phyloP scores from a whole-genome alignment of 2,329 filamentous ascomycete genomes.

The Dothideomycetidae sp. region DNA sequence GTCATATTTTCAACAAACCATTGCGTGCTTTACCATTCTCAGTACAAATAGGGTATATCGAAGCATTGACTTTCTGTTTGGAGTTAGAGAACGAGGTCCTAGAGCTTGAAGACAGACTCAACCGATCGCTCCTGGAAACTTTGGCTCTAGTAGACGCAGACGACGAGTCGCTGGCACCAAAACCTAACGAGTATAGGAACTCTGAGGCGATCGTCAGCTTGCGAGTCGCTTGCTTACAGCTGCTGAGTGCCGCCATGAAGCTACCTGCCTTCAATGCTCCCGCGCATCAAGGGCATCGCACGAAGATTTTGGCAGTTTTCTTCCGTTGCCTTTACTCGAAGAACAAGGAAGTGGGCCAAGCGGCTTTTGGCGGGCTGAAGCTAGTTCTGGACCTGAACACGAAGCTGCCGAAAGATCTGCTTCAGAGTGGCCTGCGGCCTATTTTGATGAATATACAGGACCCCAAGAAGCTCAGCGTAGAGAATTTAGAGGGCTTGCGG shows the following conservation, averaged over 20 bases:
- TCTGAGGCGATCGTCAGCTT: constrained; percentile 86
- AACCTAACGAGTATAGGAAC: constrained; percentile 87
- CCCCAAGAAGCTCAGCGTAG: constrained; percentile 73
- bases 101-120: constrained; percentile 80
- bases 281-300: constrained; percentile 43
- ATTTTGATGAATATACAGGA: constrained; percentile 96
- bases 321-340: constrained; percentile 96
- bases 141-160: constrained; percentile 87
- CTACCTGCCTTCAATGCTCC: constrained; percentile 82
- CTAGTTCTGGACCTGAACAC: constrained; percentile 77
- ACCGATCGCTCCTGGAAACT: constrained; percentile 82
- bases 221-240: constrained; percentile 81
- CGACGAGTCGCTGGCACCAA: constrained; percentile 82
- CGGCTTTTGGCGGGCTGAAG: constrained; percentile 79
- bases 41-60: constrained; percentile 95
- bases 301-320: constrained; percentile 74
- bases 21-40: constrained; percentile 82
- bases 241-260: constrained; percentile 83
- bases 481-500: constrained; percentile 81
- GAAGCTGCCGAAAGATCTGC: constrained; percentile 84
- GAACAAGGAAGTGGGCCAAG: constrained; percentile 80
- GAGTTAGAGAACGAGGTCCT: constrained; percentile 79
- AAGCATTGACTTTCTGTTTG: constrained; percentile 92
- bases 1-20: constrained; percentile 90
- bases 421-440: constrained; percentile 84